These are phyloP conservation scores for Tillandsia leiboldiana DNA, from an alignment of 176 grass and related monocot species.

Conservation along the genomic window DNA sequence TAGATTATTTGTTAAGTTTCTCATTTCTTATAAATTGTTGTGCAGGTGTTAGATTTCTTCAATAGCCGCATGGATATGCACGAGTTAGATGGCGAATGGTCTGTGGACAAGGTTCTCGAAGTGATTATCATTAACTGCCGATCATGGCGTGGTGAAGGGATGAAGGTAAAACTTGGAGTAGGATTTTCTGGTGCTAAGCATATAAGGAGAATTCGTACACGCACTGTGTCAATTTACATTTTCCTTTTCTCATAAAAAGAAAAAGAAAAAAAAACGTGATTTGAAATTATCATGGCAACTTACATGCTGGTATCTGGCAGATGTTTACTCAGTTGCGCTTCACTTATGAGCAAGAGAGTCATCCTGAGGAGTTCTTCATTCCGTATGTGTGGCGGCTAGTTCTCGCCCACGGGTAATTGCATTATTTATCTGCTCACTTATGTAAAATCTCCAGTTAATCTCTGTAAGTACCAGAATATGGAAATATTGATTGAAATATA, in stretches of 20 bases:
- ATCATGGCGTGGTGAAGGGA: conserved; percentile 92
- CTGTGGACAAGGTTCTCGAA: conserved; percentile 92
- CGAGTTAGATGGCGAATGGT: conserved; percentile 82
- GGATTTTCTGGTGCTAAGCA: background rate
- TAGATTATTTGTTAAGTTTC: background rate
- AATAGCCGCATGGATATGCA: conserved; percentile 99
- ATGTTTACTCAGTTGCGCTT: conserved; percentile 97
- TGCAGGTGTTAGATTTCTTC: conserved; percentile 93
- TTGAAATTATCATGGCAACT: conserved; percentile 22
- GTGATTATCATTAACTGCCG: conserved; percentile 80
- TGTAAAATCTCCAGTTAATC: conserved; percentile 4
- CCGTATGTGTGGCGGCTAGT: conserved; percentile 95
- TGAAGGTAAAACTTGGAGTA: conserved; percentile 58
- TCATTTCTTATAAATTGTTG: conserved; percentile 15
- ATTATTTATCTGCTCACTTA: conserved; percentile 12
- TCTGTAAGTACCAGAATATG: background rate
- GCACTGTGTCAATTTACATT: conserved; percentile 5
- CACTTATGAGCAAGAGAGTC: conserved; percentile 99
- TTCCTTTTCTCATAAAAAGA: background rate
- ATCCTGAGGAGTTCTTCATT: conserved; percentile 98
- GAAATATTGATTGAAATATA: no score
- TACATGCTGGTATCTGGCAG: conserved; percentile 41
- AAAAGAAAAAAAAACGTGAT: no score
- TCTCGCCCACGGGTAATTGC: conserved; percentile 67
- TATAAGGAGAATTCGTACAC: background rate